Base-by-base conservation (phyloP, 1,139 yeast species). In the Yamadazyma diddensiae region DNA sequence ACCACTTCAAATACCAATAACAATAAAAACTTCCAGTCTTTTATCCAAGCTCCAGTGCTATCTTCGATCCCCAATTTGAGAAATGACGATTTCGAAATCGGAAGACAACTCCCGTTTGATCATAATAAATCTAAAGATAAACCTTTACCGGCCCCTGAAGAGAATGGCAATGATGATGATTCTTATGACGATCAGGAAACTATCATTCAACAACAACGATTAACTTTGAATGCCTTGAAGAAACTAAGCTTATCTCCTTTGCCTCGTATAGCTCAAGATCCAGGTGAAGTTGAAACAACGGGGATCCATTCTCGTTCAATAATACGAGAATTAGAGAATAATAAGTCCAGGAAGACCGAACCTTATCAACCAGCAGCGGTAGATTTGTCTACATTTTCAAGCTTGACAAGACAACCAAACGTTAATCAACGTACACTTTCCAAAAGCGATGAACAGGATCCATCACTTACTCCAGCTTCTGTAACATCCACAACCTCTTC, bases 281-380 rank as follows among this genome's bases (percentile, higher is more conserved):
- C 8, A 7, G 22, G 12, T 21, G 5, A 6, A 9, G 12, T 10
- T 7, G 11, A 10, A 6, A 10, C 22, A 21, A 10, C 22, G 5
- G 11, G 12, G 5, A 12, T 12, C 22, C 8, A 6, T 7, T 6
- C 11, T 21, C 6, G 12, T 22, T 15, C 23, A 5, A 21, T 5
- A 7, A 6, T 8, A 6, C 6, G 6, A 15, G 25, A 15, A 11
- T 13, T 15, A 22, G n/a, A 22, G 13, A 13, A 15, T 13, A 6
- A 13, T 17, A 31, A 21, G 15, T 13, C 33, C 5, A 26, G 21
- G 16, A 31, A 17, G 12, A 15, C 35, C 4, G 65, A 61, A 34
- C 73, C 73, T 1, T 73, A 73, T 47, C 72, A 68, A 34, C 79
- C 79, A 0, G 79, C 79, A 1, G 74, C 72, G 39, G 79, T 70